Conservation (phyloP, 1,284 basidiomycete species). For the Microstroma glucosiphilum region DNA sequence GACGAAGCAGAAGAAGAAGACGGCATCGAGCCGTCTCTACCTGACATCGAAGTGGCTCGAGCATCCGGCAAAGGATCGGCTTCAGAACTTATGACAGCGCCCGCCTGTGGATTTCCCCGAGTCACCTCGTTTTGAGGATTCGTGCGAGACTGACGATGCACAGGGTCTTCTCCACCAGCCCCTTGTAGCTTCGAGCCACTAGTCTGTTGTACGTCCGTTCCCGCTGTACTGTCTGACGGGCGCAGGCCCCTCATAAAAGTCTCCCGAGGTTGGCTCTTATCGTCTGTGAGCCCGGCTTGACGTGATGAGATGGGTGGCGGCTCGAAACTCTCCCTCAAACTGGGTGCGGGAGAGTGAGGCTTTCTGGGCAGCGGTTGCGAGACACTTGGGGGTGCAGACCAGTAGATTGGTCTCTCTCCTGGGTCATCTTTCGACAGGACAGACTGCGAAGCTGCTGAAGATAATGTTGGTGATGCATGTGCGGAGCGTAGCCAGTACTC, state of each 20-base stretch:
- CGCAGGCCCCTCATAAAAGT: too few relatives aligned
- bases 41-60: background rate
- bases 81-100: too few relatives aligned
- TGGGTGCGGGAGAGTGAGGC: background rate
- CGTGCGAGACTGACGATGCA: too few relatives aligned
- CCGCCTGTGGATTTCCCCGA: too few relatives aligned
- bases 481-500: conserved; percentile 38
- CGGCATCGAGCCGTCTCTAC: background rate
- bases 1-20: background rate
- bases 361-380: background rate
- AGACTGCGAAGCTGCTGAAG: background rate
- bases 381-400: background rate
- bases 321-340: background rate
- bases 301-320: background rate
- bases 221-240: too few relatives aligned
- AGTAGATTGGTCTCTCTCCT: background rate
- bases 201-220: too few relatives aligned
- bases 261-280: too few relatives aligned
- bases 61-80: too few relatives aligned
- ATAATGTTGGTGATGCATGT: background rate
- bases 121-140: too few relatives aligned
- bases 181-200: too few relatives aligned
- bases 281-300: too few relatives aligned
- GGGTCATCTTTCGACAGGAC: background rate
- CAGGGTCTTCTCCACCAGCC: too few relatives aligned